Evolutionary conservation across 2,329 filamentous ascomycete genomes (phyloP), one percentile per base, ranked within the genome.

Genomic region (Aspergillus intermedius): DNA sequence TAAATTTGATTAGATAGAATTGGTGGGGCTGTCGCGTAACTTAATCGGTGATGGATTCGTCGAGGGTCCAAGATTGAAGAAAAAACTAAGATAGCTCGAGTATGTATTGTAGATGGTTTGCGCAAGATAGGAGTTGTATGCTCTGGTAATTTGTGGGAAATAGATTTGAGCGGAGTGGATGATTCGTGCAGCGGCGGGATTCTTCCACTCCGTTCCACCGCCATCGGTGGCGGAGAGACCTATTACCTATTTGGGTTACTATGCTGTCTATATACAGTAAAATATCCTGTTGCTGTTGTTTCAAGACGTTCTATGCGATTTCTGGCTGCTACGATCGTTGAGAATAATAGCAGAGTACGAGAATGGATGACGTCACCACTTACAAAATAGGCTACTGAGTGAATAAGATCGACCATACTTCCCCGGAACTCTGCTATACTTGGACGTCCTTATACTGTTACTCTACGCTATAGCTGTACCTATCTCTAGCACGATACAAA

Each of bases 181-280:
- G 59, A 50, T 64, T 64, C 62, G 54, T 44, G 55, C 45, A 51
- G 39, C 47, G 45, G 51, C 62, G 52, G 60, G 49, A 28, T 45
- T 49, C 28, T 62, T 64, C 62, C 52, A 56, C 49, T 49, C 47
- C 43, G 40, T 58, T 58, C 55, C 51, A 55, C 47, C 37, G 25
- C 49, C 22, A 30, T 35, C 34, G 34, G 15, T 17, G 34, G 34
- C 34, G 15, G 15, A 35, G 15, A 17, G 13, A 35, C 15, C 13
- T 35, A 17, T 17, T 35, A 35, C 34, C 34, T 35, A 35, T 35
- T n/a, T 35, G 8, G 13, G 34, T 17, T 35, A 35, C 5, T 13
- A 35, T 13, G 15, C 13, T 13, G 25, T 2, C 3, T 12, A 12
- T 12, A 4, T 30, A 30, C 10, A 12, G 25, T 30, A 30, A 10